Base-by-base conservation (phyloP, 352 stramenopile genomes). In the Phytophthora tentaculata region DNA sequence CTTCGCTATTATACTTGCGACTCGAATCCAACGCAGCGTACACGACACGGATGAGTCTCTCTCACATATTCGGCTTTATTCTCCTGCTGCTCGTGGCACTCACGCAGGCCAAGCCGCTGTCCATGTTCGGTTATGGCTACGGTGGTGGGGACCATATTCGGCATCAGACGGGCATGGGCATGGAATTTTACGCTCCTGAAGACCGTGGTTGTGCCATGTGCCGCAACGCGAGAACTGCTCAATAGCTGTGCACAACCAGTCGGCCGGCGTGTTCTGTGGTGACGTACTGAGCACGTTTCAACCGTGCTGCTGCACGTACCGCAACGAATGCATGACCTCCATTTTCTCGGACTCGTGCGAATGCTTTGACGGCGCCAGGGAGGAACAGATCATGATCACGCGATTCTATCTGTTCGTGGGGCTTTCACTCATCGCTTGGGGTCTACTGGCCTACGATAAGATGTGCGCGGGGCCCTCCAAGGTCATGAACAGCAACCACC, bases 401-500 rank as follows among this genome's bases (percentile, higher is more conserved):
- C 74, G 83, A 6, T 91, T 93, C 66, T 90, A 88, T 37, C 71
- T 93, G 7, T 91, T 93, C 58, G 76, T 86, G 17, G 74, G 82
- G 19, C 77, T 93, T 22, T 90, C 83, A 9, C 37, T 77, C 39
- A 61, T 91, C 39, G 78, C 83, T 5, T 91, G 84, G 83, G 71
- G 65, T 9, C 55, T 88, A 20, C 62, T 93, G 26, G 69, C 87
- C 48, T 91, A 89, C 64, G 84, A 93, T 62, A 88, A 86, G 61
- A 93, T 90, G 84, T 93, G 84, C 29, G 69, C 71, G 1, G 80
- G 81, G 0, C 83, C 83, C 6, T 91, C 91, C 73, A 93, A 93
- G 69, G 76, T 93, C 61, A 86, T 85, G 69, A 91, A 93, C 73
- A 92, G 84, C 64, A 90, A 80, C 57, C 84, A 86, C 48, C 77